phyloP scores from a whole-genome alignment of 225 moss, liverwort and hornwort species.

The Pleurozium schreberi region DNA sequence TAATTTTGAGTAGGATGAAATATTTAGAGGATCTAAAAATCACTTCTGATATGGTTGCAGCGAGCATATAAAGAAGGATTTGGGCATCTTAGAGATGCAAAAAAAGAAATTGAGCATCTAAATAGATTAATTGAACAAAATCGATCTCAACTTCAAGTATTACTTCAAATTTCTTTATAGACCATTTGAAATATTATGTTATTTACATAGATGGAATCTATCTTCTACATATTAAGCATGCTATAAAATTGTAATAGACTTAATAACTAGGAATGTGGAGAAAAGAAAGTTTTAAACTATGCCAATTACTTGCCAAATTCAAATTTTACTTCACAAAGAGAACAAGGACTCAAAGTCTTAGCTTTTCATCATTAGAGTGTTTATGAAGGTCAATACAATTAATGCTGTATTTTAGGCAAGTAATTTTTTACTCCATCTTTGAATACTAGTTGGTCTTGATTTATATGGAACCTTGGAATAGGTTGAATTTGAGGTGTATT shows the following conservation, averaged over 20 bases:
- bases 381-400: background rate
- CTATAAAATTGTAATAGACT: background rate
- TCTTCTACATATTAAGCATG: background rate
- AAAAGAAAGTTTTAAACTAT: background rate
- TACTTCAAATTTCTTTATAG: background rate
- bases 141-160: conserved; percentile 38
- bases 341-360: background rate
- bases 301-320: background rate
- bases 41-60: background rate
- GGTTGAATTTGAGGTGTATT: conserved; percentile 9
- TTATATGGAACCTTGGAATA: background rate
- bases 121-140: conserved; percentile 42
- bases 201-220: fast-evolving
- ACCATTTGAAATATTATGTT: background rate
- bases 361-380: background rate
- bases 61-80: conserved; percentile 48
- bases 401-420: background rate
- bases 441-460: background rate
- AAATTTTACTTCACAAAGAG: background rate
- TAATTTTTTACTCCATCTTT: background rate
- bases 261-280: background rate
- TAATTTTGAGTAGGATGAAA: background rate
- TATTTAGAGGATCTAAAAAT: background rate
- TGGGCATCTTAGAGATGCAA: conserved; percentile 28
- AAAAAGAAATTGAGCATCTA: conserved; percentile 60